phyloP scores from a whole-genome alignment of 2,329 filamentous ascomycete species.

The Mycosphaerella sp. region DNA sequence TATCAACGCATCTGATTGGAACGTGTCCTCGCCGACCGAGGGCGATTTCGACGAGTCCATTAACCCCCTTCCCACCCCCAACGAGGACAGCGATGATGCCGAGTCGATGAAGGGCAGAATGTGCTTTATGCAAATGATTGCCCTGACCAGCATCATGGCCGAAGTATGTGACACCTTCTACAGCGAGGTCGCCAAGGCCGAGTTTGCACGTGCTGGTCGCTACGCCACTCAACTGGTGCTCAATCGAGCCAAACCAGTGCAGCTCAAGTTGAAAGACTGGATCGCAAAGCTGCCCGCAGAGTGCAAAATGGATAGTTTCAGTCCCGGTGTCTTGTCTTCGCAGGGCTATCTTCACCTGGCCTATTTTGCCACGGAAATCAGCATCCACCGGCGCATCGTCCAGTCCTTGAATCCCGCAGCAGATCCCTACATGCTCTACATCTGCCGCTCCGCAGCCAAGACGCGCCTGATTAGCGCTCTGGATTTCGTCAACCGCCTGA shows the following conservation, averaged over 20 bases:
- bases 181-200: slow-evolving; percentile 67
- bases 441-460: slow-evolving; percentile 89
- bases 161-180: slow-evolving; percentile 81
- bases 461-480: slow-evolving; percentile 91
- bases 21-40: slow-evolving; percentile 57
- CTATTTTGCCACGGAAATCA: slow-evolving; percentile 92
- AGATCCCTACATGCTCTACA: slow-evolving; percentile 80
- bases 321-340: slow-evolving; percentile 39
- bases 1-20: slow-evolving; percentile 65
- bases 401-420: slow-evolving; percentile 58
- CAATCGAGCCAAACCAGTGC: slow-evolving; percentile 71
- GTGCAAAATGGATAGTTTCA: slow-evolving; percentile 57
- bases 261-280: slow-evolving; percentile 78
- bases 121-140: slow-evolving; percentile 68
- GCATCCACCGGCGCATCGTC: slow-evolving; percentile 83
- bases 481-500: slow-evolving; percentile 93
- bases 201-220: slow-evolving; percentile 57
- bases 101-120: slow-evolving; percentile 62
- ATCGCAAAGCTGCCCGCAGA: slow-evolving; percentile 60
- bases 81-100: slow-evolving; percentile 52
- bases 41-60: slow-evolving; percentile 70
- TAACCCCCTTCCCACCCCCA: slow-evolving; percentile 21
- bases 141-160: slow-evolving; percentile 66
- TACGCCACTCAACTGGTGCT: slow-evolving; percentile 68
- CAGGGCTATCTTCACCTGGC: slow-evolving; percentile 71